Conservation (phyloP, 176 grass and related monocot species). For the Carex pumila region DNA sequence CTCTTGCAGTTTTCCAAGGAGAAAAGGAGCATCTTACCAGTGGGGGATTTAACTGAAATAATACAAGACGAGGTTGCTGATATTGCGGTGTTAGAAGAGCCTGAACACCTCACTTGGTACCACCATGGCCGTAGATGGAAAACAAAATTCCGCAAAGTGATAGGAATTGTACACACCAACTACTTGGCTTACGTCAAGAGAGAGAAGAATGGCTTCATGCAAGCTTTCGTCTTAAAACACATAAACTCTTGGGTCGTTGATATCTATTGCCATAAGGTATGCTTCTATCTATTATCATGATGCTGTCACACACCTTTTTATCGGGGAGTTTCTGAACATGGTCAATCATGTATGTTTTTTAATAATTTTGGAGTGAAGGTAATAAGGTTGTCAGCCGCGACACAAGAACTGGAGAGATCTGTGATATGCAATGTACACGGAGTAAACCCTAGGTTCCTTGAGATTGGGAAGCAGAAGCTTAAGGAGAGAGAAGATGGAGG, state of each 20-base stretch:
- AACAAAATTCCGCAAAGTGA: slow-evolving; percentile 79
- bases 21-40: slow-evolving; percentile 98
- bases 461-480: slow-evolving; percentile 74
- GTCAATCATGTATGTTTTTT: slow-evolving; percentile 7
- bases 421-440: slow-evolving; percentile 93
- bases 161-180: slow-evolving; percentile 89
- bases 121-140: slow-evolving; percentile 97
- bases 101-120: slow-evolving; percentile 99
- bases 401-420: slow-evolving; percentile 84
- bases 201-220: slow-evolving; percentile 84
- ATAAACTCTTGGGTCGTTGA: slow-evolving; percentile 84
- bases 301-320: background rate
- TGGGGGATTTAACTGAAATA: slow-evolving; percentile 80
- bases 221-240: slow-evolving; percentile 84
- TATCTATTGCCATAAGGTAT: slow-evolving; percentile 97
- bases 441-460: slow-evolving; percentile 92
- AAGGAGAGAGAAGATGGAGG: slow-evolving; percentile 25
- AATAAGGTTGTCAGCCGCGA: slow-evolving; percentile 87
- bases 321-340: background rate
- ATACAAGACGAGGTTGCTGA: slow-evolving; percentile 78
- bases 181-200: slow-evolving; percentile 95
- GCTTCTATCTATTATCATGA: slow-evolving; percentile 12
- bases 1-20: slow-evolving; percentile 59
- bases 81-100: slow-evolving; percentile 91
- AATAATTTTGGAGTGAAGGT: slow-evolving; percentile 40